A percentile compares a stretch with the other conserved stretches of the same genome.
Conservation (phyloP, 306 rosid genomes). For the Begonia fuchsioides region DNA sequence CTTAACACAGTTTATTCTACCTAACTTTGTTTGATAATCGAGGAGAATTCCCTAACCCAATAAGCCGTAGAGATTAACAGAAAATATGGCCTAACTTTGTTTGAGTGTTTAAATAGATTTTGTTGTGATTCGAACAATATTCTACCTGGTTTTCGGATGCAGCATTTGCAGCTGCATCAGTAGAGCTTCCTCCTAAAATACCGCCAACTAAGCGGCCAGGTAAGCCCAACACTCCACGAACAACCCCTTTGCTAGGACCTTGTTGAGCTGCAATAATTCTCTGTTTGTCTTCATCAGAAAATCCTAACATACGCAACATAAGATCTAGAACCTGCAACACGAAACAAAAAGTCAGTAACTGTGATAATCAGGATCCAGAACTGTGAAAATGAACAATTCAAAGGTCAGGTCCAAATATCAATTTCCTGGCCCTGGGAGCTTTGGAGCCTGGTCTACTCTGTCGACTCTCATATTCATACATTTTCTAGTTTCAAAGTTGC, state of each 20-base stretch:
- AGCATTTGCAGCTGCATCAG: conserved; percentile 29
- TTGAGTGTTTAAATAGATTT: too few relatives aligned
- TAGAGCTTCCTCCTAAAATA: conserved; percentile 59
- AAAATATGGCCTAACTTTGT: too few relatives aligned
- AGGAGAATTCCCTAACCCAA: background rate
- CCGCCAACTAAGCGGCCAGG: conserved; percentile 98
- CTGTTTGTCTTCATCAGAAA: conserved; percentile 80
- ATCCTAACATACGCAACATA: conserved; percentile 96
- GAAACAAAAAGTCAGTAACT: conserved; percentile 11
- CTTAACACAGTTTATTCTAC: too few relatives aligned
- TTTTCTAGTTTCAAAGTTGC: too few relatives aligned
- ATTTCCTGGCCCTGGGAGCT: too few relatives aligned
- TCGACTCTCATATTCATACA: too few relatives aligned
- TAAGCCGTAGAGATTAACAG: too few relatives aligned
- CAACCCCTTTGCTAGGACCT: conserved; percentile 85
- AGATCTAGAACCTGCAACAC: conserved; percentile 72
- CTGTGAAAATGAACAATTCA: background rate
- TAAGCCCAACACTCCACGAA: conserved; percentile 79
- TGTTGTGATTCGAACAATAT: background rate
- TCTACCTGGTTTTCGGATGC: conserved; percentile 72
- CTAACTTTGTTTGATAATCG: background rate
- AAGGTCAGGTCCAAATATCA: too few relatives aligned
- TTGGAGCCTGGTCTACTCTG: too few relatives aligned
- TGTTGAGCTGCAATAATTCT: conserved; percentile 83
- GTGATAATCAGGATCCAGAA: background rate